Evolutionary conservation across 345 rosid species (phyloP).

Genomic region (Hibiscus trionum): DNA sequence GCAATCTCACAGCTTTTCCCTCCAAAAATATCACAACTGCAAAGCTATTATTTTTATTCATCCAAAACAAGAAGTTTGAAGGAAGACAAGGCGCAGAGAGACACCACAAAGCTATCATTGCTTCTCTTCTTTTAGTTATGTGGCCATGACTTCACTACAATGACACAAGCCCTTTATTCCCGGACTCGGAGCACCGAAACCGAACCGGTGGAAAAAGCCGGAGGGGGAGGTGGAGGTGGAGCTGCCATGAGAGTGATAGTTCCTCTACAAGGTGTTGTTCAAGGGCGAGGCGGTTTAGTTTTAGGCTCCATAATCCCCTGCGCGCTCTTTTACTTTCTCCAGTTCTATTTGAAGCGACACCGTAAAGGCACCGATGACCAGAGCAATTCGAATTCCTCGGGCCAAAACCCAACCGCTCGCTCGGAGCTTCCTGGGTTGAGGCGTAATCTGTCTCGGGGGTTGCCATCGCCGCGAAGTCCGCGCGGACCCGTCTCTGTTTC

Average conservation of each 20-base stretch:
- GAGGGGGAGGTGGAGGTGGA: conserved; percentile 39
- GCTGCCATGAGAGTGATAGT: conserved; percentile 92
- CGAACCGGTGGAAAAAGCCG: conserved; percentile 22
- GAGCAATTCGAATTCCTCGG: conserved; percentile 19
- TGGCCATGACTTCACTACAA: conserved; percentile 27
- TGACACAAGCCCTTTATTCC: conserved; percentile 50
- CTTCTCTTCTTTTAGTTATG: background rate
- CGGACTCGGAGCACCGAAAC: conserved; percentile 32
- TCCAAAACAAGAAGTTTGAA: background rate
- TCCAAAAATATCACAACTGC: conserved; percentile 37
- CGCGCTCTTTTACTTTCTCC: conserved; percentile 86
- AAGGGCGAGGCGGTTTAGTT: conserved; percentile 86
- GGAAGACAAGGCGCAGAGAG: too few relatives aligned
- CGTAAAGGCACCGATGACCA: conserved; percentile 40
- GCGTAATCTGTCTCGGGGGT: conserved; percentile 22
- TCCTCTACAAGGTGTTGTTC: conserved; percentile 88
- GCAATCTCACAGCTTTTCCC: conserved; percentile 6
- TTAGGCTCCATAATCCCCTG: conserved; percentile 92
- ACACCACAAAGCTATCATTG: background rate
- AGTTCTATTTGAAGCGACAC: conserved; percentile 59
- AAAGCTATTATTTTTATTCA: too few relatives aligned
- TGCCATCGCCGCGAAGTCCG: conserved; percentile 44
- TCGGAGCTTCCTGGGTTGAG: conserved; percentile 53
- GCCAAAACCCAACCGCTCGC: conserved; percentile 22
- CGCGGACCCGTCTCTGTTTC: too few relatives aligned